phyloP scores from a whole-genome alignment of 768 basidiomycete species.

The Ramaria rubella region DNA sequence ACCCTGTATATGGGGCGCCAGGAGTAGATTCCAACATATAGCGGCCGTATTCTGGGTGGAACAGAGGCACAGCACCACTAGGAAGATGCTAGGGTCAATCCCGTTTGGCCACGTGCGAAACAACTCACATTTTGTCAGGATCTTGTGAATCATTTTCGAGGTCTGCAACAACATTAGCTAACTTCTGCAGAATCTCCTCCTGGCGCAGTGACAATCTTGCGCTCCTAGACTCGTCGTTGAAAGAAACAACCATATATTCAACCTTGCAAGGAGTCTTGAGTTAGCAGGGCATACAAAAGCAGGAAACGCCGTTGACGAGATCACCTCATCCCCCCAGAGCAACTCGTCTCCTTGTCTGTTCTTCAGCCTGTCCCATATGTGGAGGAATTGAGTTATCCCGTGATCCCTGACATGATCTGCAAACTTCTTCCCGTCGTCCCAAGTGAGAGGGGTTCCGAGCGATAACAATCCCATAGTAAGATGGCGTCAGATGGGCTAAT shows the following conservation, averaged over 20 bases:
- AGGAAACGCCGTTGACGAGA: too few species aligned
- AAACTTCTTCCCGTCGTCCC: conserved; percentile 83
- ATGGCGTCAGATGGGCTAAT: conserved; percentile 3
- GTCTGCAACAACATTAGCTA: conserved; percentile 59
- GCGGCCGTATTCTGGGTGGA: conserved; percentile 96
- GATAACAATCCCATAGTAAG: conserved; percentile 80
- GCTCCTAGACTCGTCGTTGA: conserved; percentile 70
- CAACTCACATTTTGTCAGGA: not conserved
- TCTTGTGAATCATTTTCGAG: conserved; percentile 47
- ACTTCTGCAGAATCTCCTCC: conserved; percentile 82
- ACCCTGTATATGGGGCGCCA: conserved; percentile 89
- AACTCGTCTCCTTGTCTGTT: conserved; percentile 85
- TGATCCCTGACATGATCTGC: conserved; percentile 87
- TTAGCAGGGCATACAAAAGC: not conserved
- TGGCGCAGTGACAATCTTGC: conserved; percentile 92
- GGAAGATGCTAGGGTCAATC: conserved; percentile 3
- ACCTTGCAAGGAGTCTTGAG: conserved; percentile 48
- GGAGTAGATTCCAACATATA: conserved; percentile 99
- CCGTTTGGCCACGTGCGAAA: not conserved
- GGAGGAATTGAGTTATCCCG: conserved; percentile 91
- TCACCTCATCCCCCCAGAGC: conserved; percentile 98
- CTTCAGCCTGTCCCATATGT: conserved; percentile 90
- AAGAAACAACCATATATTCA: conserved; percentile 91
- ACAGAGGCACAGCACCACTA: conserved; percentile 76
- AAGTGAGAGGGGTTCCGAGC: conserved; percentile 86